A percentile compares a stretch with the other conserved stretches of the same genome.
Evolutionary conservation across 768 basidiomycete genomes (phyloP).

Genomic region (Suillus cothurnatus): DNA sequence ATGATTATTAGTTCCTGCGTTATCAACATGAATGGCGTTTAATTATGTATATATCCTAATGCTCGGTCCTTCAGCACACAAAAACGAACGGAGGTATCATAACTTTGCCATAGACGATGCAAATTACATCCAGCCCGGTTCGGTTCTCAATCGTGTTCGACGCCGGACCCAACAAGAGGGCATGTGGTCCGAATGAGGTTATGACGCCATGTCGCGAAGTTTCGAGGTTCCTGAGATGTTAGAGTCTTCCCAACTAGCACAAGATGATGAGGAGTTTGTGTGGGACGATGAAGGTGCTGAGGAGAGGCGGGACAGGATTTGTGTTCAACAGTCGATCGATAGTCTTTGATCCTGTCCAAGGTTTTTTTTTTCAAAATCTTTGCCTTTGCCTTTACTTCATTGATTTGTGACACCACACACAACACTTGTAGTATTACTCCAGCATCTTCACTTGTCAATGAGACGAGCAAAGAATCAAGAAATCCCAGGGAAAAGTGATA

Average conservation of each 20-base stretch:
- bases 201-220: conserved; percentile 12
- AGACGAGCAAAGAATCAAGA: background rate
- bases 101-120: conserved; percentile 77
- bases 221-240: conserved; percentile 25
- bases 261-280: conserved; percentile 19
- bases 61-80: conserved; percentile 59
- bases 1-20: too few species aligned
- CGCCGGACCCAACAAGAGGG: conserved; percentile 40
- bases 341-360: background rate
- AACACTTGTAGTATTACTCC: conserved; percentile 24
- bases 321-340: conserved; percentile 17
- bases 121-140: conserved; percentile 82
- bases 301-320: conserved; percentile 19
- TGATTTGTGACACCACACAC: conserved; percentile 6
- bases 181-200: conserved; percentile 18
- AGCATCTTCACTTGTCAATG: conserved; percentile 7
- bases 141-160: conserved; percentile 62
- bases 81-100: conserved; percentile 69
- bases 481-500: background rate
- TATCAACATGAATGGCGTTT: conserved; percentile 27
- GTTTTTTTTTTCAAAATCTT: conserved; percentile 17
- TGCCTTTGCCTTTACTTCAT: conserved; percentile 21
- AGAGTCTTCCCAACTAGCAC: conserved; percentile 20
- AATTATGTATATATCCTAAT: conserved; percentile 5
- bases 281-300: conserved; percentile 26